A percentile compares a stretch with the other conserved stretches of the same genome.
Conservation (phyloP, 176 grass and related monocot genomes). For the Panicum miliaceum region DNA sequence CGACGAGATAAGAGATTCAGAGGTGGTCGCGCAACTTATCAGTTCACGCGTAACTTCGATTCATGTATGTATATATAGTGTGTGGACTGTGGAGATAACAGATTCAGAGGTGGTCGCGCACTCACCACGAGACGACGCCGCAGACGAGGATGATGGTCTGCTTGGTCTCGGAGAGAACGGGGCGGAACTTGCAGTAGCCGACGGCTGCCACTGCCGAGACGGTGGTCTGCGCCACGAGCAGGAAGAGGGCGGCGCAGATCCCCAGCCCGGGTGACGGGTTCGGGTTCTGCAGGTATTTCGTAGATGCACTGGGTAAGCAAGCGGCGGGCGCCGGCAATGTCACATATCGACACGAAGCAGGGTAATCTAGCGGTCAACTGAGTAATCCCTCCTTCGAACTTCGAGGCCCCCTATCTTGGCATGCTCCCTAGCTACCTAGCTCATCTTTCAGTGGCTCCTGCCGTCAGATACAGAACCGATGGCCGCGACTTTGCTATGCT, state of each 20-base stretch:
- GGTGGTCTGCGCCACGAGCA: constrained; percentile 22
- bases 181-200: constrained; percentile 40
- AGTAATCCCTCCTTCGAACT: no score
- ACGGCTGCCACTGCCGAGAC: constrained; percentile 17
- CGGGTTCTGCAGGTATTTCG: constrained; percentile 8
- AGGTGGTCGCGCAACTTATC: no score
- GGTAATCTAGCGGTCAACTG: no score
- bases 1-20: neutral
- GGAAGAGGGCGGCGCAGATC: constrained; percentile 41
- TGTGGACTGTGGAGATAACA: neutral
- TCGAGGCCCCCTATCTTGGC: no score
- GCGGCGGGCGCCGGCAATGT: neutral
- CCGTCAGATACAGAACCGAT: no score
- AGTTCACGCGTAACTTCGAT: neutral
- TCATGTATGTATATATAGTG: neutral
- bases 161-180: constrained; percentile 25
- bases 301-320: constrained; percentile 11
- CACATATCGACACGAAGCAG: no score
- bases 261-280: neutral
- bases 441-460: no score
- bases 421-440: no score
- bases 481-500: no score
- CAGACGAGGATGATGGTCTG: neutral
- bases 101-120: neutral
- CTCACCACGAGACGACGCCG: constrained; percentile 38